phyloP scores from a whole-genome alignment of 2,329 filamentous ascomycete genomes.

The Periconia sp. region DNA sequence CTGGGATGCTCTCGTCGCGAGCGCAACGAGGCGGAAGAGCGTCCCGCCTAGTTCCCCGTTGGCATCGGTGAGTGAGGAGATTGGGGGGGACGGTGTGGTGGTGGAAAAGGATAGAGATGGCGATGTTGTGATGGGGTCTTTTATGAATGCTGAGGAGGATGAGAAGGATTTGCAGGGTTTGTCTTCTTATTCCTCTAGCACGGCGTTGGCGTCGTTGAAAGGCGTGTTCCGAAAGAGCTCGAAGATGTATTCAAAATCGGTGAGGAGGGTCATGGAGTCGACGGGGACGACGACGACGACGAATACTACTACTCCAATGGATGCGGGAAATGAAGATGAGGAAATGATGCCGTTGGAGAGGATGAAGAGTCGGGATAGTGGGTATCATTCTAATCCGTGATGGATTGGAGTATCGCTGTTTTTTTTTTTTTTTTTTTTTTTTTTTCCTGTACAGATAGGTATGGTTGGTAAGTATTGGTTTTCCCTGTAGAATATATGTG shows the following conservation, averaged over 20 bases:
- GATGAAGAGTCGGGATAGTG: constrained; percentile 20
- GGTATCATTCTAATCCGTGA: constrained; percentile 8
- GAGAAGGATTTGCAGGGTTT: too few relatives aligned
- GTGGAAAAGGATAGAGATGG: background rate
- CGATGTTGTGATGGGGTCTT: background rate
- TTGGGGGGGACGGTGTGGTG: background rate
- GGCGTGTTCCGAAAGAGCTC: constrained; percentile 11
- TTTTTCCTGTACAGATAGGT: too few relatives aligned
- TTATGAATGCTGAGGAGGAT: too few relatives aligned
- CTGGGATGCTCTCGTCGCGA: constrained; percentile 29
- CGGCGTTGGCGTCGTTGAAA: constrained; percentile 6
- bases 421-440: too few relatives aligned
- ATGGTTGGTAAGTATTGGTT: too few relatives aligned
- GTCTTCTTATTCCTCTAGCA: too few relatives aligned
- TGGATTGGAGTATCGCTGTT: too few relatives aligned
- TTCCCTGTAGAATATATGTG: too few relatives aligned
- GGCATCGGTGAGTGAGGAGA: constrained; percentile 9
- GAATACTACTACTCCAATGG: too few relatives aligned
- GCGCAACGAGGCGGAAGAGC: constrained; percentile 26
- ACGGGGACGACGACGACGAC: background rate
- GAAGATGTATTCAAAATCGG: constrained; percentile 3
- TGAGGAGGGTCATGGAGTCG: background rate
- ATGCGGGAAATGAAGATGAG: constrained; percentile 1
- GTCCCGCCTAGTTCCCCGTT: constrained; percentile 18
- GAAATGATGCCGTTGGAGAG: constrained; percentile 20